Conservation (phyloP, 2,329 filamentous ascomycete species). For the Diaporthe velutina region DNA sequence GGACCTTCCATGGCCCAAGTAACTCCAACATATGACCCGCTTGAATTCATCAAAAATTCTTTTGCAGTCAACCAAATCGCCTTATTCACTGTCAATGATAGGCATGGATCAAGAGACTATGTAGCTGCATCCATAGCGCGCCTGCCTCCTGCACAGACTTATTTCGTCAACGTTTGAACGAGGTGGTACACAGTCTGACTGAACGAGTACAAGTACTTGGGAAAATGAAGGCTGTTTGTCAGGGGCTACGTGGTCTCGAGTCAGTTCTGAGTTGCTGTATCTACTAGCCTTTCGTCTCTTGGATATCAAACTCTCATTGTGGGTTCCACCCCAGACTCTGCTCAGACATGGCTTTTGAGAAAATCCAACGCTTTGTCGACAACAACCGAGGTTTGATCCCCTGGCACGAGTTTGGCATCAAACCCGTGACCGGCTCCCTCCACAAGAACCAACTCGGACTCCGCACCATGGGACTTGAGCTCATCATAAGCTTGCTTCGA, state of each 20-base stretch:
- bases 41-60: too few relatives aligned
- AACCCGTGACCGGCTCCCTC: background rate
- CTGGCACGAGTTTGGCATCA: background rate
- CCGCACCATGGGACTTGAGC: background rate
- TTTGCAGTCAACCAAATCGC: too few relatives aligned
- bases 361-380: background rate
- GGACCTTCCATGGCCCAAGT: too few relatives aligned
- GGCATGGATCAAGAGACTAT: too few relatives aligned
- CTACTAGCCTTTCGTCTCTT: background rate
- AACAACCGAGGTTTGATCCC: background rate
- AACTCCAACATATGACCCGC: too few relatives aligned
- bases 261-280: background rate
- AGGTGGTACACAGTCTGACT: too few relatives aligned
- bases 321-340: background rate
- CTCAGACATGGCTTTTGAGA: background rate
- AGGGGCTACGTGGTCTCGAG: background rate
- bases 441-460: background rate
- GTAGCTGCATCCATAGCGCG: too few relatives aligned
- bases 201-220: too few relatives aligned
- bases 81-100: too few relatives aligned
- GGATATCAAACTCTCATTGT: rapidly evolving
- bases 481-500: background rate
- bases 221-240: too few relatives aligned
- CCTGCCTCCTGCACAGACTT: too few relatives aligned
- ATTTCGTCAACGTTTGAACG: too few relatives aligned